Percentiles rank a stretch among this genome's conserved stretches.
phyloP scores from a whole-genome alignment of 2,329 filamentous ascomycete genomes.

The Aspergillus melleus region DNA sequence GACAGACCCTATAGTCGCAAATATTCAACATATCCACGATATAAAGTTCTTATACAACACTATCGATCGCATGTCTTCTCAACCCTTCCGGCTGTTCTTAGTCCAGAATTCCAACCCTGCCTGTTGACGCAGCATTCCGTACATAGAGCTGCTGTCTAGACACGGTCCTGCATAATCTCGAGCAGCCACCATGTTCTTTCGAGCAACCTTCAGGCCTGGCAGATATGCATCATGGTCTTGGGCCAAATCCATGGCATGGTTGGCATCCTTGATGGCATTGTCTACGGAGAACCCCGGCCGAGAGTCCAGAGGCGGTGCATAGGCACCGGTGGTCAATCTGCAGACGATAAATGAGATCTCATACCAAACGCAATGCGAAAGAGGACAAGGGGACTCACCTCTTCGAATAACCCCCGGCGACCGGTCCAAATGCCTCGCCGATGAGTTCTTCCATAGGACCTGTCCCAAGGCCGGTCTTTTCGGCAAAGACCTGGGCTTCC shows the following conservation, averaged over 20 bases:
- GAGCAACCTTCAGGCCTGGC: constrained; percentile 36
- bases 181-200: constrained; percentile 37
- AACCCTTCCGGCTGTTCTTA: constrained; percentile 34
- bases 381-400: constrained; percentile 23
- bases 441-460: constrained; percentile 45
- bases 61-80: not conserved
- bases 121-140: constrained; percentile 37
- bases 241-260: constrained; percentile 36
- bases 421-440: constrained; percentile 44
- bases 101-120: constrained; percentile 41
- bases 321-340: constrained; percentile 45
- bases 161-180: constrained; percentile 39
- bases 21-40: not conserved
- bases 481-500: constrained; percentile 49
- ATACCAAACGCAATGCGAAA: not conserved
- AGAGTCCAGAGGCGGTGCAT: constrained; percentile 38
- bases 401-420: constrained; percentile 45
- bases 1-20: not conserved
- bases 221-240: constrained; percentile 31
- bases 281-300: constrained; percentile 40
- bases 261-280: constrained; percentile 40
- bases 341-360: not conserved
- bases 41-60: not conserved
- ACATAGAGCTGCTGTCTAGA: constrained; percentile 42
- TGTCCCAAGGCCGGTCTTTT: constrained; percentile 46